phyloP scores from a whole-genome alignment of 2,329 filamentous ascomycete genomes.

The Trichoderma sp. region DNA sequence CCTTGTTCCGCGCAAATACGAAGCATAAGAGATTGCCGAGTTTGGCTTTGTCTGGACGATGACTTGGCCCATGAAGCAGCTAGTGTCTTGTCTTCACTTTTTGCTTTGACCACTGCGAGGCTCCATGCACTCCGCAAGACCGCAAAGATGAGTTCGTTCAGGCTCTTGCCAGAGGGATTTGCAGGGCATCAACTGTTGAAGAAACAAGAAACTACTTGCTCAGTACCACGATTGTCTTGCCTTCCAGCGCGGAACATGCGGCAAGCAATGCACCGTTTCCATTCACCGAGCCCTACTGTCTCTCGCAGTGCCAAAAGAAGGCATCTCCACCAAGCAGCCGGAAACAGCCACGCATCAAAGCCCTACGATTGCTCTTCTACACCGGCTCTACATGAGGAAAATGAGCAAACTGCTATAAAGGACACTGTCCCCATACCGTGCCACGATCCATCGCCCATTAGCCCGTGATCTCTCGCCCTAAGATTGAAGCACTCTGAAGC shows the following conservation, averaged over 20 bases:
- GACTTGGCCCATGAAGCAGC: neutral
- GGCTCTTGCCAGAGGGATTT: neutral
- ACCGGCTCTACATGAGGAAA: neutral
- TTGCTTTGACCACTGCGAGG: neutral
- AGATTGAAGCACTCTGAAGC: conserved; percentile 7
- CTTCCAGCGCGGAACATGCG: conserved; percentile 3
- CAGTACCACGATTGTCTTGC: neutral
- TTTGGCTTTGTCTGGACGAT: neutral
- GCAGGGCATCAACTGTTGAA: neutral
- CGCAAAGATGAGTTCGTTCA: neutral
- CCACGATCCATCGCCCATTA: neutral
- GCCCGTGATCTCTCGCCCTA: neutral
- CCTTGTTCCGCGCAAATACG: neutral
- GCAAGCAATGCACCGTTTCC: conserved; percentile 13
- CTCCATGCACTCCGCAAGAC: neutral
- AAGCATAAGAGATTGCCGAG: neutral
- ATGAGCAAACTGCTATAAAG: neutral
- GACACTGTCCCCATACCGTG: conserved; percentile 23
- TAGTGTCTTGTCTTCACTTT: neutral
- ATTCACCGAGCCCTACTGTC: conserved; percentile 10
- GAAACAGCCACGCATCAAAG: conserved; percentile 2
- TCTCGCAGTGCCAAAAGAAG: conserved; percentile 13
- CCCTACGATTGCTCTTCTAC: neutral
- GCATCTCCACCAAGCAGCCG: conserved; percentile 6
- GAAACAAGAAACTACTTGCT: neutral